Conservation (phyloP, 1,284 basidiomycete species). For the Porodaedalea pini region DNA sequence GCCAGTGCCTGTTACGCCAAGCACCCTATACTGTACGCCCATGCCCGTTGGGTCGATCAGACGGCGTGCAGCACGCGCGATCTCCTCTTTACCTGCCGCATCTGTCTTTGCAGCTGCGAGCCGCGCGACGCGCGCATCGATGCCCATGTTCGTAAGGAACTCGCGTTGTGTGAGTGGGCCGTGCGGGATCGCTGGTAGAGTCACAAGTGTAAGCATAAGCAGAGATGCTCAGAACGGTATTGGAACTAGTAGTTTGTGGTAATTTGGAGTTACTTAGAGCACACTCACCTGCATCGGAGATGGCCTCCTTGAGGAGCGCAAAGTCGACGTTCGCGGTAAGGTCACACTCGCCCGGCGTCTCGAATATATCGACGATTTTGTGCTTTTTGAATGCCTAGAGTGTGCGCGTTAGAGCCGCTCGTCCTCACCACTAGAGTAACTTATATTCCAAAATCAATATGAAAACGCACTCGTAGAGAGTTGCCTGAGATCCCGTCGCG, state of each 20-base stretch:
- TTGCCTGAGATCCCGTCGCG: conserved; percentile 65
- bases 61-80: conserved; percentile 48
- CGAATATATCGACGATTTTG: conserved; percentile 82
- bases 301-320: conserved; percentile 77
- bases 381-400: conserved; percentile 92
- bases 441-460: no score
- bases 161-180: conserved; percentile 57
- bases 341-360: conserved; percentile 84
- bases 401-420: no score
- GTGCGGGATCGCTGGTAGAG: conserved; percentile 37
- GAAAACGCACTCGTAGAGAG: conserved; percentile 73
- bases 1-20: conserved; percentile 44
- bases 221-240: no score
- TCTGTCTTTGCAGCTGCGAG: conserved; percentile 47
- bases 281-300: conserved; percentile 63
- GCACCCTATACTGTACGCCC: conserved; percentile 63
- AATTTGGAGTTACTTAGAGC: conserved; percentile 28
- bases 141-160: conserved; percentile 59
- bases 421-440: no score
- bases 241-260: not conserved
- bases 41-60: conserved; percentile 62
- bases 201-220: not conserved
- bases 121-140: conserved; percentile 48
- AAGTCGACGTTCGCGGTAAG: conserved; percentile 97
- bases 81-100: conserved; percentile 31